A percentile compares a stretch with the other conserved stretches of the same genome.
Conservation (phyloP, 1,284 basidiomycete genomes). For the Abortiporus biennis region DNA sequence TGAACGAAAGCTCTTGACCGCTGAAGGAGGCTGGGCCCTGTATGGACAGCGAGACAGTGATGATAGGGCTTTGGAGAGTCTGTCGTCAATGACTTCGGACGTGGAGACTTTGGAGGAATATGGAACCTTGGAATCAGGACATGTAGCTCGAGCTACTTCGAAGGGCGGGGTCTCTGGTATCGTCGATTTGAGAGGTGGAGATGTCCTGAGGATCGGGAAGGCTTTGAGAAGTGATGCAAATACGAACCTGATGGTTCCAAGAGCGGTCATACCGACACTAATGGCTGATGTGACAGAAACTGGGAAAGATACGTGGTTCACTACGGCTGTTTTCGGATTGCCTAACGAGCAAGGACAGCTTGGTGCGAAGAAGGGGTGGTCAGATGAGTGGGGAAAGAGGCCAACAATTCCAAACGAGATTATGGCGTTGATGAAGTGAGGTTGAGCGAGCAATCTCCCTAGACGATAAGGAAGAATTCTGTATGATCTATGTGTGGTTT, state of each 20-base stretch:
- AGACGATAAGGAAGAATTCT: no score
- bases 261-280: conserved; percentile 64
- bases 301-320: conserved; percentile 45
- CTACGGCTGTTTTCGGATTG: conserved; percentile 65
- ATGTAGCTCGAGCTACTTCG: conserved; percentile 48
- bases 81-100: no score
- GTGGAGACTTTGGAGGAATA: conserved; percentile 33
- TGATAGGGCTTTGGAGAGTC: conserved; percentile 52
- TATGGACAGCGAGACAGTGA: conserved; percentile 58
- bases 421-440: conserved; percentile 24
- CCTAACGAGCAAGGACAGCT: conserved; percentile 35
- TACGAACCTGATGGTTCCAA: conserved; percentile 63
- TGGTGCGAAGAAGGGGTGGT: conserved; percentile 43
- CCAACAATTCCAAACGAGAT: conserved; percentile 43
- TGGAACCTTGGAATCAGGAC: conserved; percentile 39
- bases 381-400: conserved; percentile 45
- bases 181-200: conserved; percentile 34
- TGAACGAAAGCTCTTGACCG: conserved; percentile 43
- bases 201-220: conserved; percentile 29
- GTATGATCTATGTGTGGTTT: no score
- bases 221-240: conserved; percentile 70
- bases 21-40: conserved; percentile 69
- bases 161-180: conserved; percentile 61
- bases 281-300: conserved; percentile 35
- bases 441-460: no score